These are phyloP conservation scores for Cercospora janseana DNA, from an alignment of 2,329 filamentous ascomycete genomes.

Conservation along the genomic window DNA sequence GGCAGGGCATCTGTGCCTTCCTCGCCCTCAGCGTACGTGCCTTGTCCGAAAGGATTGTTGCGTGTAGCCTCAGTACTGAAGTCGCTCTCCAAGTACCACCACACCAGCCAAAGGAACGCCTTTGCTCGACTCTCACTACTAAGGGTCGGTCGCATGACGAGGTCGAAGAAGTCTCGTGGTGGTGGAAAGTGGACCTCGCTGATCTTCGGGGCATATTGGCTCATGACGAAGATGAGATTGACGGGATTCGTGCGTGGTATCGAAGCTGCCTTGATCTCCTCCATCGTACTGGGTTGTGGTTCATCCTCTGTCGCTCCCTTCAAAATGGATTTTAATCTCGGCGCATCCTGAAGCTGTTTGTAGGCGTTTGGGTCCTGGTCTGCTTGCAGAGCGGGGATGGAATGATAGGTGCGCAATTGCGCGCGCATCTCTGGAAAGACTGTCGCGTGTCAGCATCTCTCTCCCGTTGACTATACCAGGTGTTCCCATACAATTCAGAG, in stretches of 20 bases:
- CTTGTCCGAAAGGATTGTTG: slow-evolving; percentile 81
- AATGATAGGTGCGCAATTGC: slow-evolving; percentile 94
- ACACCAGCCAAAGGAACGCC: slow-evolving; percentile 96
- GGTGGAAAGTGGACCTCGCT: slow-evolving; percentile 88
- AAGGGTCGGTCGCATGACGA: slow-evolving; percentile 85
- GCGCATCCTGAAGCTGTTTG: slow-evolving; percentile 96
- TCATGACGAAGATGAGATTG: slow-evolving; percentile 93
- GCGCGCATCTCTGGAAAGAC: slow-evolving; percentile 99
- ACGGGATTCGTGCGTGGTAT: slow-evolving; percentile 91
- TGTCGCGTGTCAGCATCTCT: slow-evolving; percentile 42
- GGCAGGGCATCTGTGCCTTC: slow-evolving; percentile 47
- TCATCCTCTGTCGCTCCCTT: slow-evolving; percentile 94
- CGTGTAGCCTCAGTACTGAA: slow-evolving; percentile 84
- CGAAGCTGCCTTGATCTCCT: slow-evolving; percentile 69
- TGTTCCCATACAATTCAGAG: slow-evolving; percentile 72
- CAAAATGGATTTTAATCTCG: slow-evolving; percentile 90
- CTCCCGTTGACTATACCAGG: not conserved
- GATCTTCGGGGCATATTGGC: slow-evolving; percentile 83
- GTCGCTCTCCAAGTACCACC: slow-evolving; percentile 97
- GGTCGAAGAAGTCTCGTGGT: slow-evolving; percentile 87
- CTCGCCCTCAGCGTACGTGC: slow-evolving; percentile 46
- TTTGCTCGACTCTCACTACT: slow-evolving; percentile 78
- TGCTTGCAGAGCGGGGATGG: slow-evolving; percentile 92
- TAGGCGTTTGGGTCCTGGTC: slow-evolving; percentile 94
- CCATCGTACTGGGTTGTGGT: slow-evolving; percentile 77